Percentiles rank a stretch among this genome's conserved stretches.
phyloP scores from a whole-genome alignment of 164 flowering plant genomes.

The Saururus chinensis region DNA sequence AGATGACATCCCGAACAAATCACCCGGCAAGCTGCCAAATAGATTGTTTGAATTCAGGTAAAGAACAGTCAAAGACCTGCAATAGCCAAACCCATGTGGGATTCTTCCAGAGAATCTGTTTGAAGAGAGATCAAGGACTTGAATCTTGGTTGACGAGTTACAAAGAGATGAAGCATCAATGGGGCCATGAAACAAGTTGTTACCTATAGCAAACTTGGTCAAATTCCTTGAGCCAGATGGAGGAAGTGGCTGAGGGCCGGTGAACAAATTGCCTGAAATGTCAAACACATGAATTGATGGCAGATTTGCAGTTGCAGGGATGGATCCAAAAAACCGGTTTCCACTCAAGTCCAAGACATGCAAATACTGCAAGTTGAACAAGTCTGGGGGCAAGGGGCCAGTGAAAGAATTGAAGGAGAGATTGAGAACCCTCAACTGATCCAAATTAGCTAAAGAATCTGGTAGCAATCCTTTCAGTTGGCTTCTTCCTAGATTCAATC shows the following conservation, averaged over 20 bases:
- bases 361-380: constrained; percentile 11
- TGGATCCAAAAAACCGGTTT: constrained; percentile 7
- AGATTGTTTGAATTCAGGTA: constrained; percentile 5
- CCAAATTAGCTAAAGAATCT: constrained; percentile 13
- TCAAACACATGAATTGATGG: constrained; percentile 9
- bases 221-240: constrained; percentile 5
- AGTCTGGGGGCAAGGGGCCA: constrained; percentile 10
- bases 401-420: constrained; percentile 13
- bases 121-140: constrained; percentile 11
- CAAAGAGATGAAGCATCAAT: constrained; percentile 4
- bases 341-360: constrained; percentile 16
- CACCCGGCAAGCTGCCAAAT: background rate
- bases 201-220: constrained; percentile 4
- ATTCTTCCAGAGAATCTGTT: constrained; percentile 3
- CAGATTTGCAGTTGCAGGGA: constrained; percentile 1
- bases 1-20: constrained; percentile 3
- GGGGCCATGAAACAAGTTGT: constrained; percentile 7
- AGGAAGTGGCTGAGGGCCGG: constrained; percentile 10
- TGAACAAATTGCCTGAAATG: constrained; percentile 10
- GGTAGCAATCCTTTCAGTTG: constrained; percentile 10
- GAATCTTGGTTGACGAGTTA: constrained; percentile 3
- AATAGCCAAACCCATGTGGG: constrained; percentile 2
- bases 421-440: constrained; percentile 10
- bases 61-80: background rate
- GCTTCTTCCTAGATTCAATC: constrained; percentile 5